phyloP scores from a whole-genome alignment of 2,329 filamentous ascomycete species.

The Microthyrium microscopicum region DNA sequence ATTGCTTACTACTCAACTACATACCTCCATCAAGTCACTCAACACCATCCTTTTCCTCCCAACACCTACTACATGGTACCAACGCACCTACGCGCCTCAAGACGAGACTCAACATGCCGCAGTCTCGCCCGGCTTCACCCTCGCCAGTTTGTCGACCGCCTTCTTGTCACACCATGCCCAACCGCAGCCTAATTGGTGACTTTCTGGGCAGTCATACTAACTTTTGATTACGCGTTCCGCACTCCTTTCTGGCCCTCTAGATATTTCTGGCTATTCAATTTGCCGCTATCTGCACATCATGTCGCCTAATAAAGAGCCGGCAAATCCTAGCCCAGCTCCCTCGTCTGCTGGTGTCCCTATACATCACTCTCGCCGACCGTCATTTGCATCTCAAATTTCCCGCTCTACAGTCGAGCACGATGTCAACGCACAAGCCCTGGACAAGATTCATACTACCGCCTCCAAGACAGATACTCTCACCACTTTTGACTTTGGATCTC shows the following conservation, averaged over 20 bases:
- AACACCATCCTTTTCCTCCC: no score
- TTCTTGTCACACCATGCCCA: not conserved
- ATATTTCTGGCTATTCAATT: not conserved
- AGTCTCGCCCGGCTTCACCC: no score
- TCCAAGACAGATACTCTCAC: conserved; percentile 72
- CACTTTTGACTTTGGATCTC: conserved; percentile 83
- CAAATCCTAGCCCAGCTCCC: conserved; percentile 2
- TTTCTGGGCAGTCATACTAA: not conserved
- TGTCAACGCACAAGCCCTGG: conserved; percentile 58
- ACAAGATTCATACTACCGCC: conserved; percentile 79
- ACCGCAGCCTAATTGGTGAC: no score
- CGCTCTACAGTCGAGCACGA: conserved; percentile 42
- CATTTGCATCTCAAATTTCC: conserved; percentile 2
- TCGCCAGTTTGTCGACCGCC: not conserved
- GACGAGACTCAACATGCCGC: no score
- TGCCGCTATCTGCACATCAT: not conserved
- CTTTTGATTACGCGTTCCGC: not conserved
- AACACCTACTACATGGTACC: no score
- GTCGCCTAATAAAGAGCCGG: conserved; percentile 1
- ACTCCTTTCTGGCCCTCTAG: not conserved
- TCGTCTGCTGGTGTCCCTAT: conserved; percentile 3
- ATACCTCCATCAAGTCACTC: no score
- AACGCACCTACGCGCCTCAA: no score
- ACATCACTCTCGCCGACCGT: conserved; percentile 3
- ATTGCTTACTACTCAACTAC: no score